phyloP scores from a whole-genome alignment of 805 yeast species.

The Hanseniaspora hatyaiensis region DNA sequence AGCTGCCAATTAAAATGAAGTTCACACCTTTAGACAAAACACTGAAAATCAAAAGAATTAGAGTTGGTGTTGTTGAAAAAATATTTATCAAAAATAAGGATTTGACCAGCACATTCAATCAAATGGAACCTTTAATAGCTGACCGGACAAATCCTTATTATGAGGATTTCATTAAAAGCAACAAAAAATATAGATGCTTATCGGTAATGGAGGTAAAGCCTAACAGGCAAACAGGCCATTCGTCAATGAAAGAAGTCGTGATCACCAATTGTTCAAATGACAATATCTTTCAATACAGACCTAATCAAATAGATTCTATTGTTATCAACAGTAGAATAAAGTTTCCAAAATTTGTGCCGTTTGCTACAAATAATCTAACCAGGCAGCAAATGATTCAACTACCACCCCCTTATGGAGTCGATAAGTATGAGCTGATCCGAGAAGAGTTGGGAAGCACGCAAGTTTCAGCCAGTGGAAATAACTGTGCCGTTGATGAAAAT shows the following conservation, averaged over 20 bases:
- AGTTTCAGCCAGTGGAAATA: too few relatives aligned
- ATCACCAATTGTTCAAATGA: slow-evolving; percentile 43
- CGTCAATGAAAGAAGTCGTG: slow-evolving; percentile 52
- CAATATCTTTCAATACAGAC: slow-evolving; percentile 47
- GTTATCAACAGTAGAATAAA: slow-evolving; percentile 23
- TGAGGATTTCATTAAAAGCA: slow-evolving; percentile 26
- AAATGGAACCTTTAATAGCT: slow-evolving; percentile 30
- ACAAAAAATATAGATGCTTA: slow-evolving; percentile 40
- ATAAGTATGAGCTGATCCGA: slow-evolving; percentile 18
- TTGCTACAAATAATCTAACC: slow-evolving; percentile 5
- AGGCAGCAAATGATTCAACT: slow-evolving; percentile 15
- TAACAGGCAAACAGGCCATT: slow-evolving; percentile 32
- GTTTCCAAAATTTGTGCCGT: slow-evolving; percentile 25
- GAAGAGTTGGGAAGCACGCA: slow-evolving; percentile 8
- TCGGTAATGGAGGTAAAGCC: slow-evolving; percentile 57
- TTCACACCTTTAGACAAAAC: slow-evolving; percentile 55
- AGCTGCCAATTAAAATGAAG: slow-evolving; percentile 49
- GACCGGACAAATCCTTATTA: slow-evolving; percentile 29
- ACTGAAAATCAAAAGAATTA: slow-evolving; percentile 49
- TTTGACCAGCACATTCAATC: slow-evolving; percentile 43
- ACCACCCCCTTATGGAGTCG: slow-evolving; percentile 30
- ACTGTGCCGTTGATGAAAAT: not conserved
- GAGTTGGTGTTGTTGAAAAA: slow-evolving; percentile 55
- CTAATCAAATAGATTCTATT: slow-evolving; percentile 23
- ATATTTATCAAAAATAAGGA: slow-evolving; percentile 51